Percentiles rank a stretch among this genome's conserved stretches.
Conservation (phyloP, 768 basidiomycete genomes). For the Tricholoma flavovirens region DNA sequence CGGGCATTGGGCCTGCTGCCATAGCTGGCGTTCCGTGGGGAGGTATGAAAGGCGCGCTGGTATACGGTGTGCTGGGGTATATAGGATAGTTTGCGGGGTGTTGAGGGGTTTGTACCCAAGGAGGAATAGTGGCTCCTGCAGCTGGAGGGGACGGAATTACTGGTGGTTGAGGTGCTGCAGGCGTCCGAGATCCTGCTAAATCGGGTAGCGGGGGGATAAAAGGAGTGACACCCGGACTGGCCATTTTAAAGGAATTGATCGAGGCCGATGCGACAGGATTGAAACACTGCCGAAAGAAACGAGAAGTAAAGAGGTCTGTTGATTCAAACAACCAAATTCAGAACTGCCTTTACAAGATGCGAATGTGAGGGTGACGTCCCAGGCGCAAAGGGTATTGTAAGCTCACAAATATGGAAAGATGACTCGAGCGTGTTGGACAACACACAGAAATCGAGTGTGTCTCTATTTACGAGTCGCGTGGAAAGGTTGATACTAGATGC, state of each 20-base stretch:
- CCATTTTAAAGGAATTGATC: conserved; percentile 7
- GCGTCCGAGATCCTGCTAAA: conserved; percentile 24
- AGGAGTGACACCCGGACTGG: conserved; percentile 20
- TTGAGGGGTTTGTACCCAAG: conserved; percentile 30
- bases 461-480: background rate
- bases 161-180: conserved; percentile 25
- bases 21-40: conserved; percentile 16
- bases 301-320: background rate
- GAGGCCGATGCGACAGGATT: background rate
- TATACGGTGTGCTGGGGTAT: conserved; percentile 34
- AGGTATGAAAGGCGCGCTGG: conserved; percentile 33
- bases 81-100: conserved; percentile 31
- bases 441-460: background rate
- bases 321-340: conserved; percentile 1
- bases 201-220: conserved; percentile 33
- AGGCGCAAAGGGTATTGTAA: background rate
- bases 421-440: conserved; percentile 5
- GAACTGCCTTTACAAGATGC: background rate
- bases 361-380: background rate
- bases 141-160: conserved; percentile 22
- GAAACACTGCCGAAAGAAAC: background rate
- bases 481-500: background rate
- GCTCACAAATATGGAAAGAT: conserved; percentile 9
- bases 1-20: conserved; percentile 2
- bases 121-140: conserved; percentile 18